Base-by-base conservation (phyloP, 768 basidiomycete genomes). In the Tricholomella constricta region DNA sequence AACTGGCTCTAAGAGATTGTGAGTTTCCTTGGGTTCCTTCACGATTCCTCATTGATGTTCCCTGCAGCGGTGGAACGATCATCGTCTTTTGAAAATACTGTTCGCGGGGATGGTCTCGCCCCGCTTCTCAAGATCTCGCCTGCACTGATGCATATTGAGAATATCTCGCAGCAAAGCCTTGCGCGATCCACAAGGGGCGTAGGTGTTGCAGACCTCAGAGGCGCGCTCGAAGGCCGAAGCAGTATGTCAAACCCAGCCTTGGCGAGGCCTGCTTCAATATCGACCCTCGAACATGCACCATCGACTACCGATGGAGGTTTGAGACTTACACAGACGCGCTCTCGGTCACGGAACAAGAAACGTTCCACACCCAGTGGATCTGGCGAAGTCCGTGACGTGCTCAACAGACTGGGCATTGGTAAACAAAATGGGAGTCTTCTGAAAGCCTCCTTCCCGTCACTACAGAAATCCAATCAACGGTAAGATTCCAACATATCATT, bases 121-220 rank as follows among this genome's bases (percentile, higher is more conserved):
- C 87, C 89, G 2, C 78, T 93, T 37, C 78, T 91, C 48, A 90
- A 85, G 65, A 83, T 94, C 29, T 88, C 91, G 5, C 91, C 91
- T 29, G 85, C 88, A 14, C 74, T 96, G 56, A 96, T 94, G 91
- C 86, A 90, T 59, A 89, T 91, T 47, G 90, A 94, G 62, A 96
- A 96, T 66, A 76, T 91, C 29, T 96, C 94, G 6, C 76, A 93
- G 51, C 89, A 91, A 65, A 93, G 91, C 63, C 71, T 96, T 51
- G 81, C 88, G 17, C 81, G 90, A 51, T 89, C 90, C 3, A 82
- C 83, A 2, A 81, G 88, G 53, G 87, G 88, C 0, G 85, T 96
- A 14, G 94, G 94, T 20, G 93, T 96, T 20, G 85, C 83, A 1
- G 93, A 95, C 65, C 77, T 97, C 27, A 79, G 93, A 48, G 93